Conservation (phyloP, 108 stramenopile genomes). For the Nitzschia sp. region DNA sequence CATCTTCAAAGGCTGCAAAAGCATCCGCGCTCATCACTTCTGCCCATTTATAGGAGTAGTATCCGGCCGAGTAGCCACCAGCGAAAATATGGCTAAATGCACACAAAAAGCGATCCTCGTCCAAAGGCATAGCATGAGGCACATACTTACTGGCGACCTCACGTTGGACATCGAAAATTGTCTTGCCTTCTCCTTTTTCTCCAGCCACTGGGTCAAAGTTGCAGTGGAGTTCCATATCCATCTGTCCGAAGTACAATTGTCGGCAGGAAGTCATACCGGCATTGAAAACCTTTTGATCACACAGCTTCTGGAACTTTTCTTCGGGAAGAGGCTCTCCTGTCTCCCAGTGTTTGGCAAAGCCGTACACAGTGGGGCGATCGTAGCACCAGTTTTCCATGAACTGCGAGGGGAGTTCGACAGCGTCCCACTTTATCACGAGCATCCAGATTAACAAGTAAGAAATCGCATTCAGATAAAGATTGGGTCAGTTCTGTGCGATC, state of each 20-base stretch:
- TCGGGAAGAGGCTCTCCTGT: conserved; percentile 95
- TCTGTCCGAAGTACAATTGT: conserved; percentile 94
- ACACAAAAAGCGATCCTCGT: conserved; percentile 97
- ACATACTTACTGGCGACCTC: conserved; percentile 87
- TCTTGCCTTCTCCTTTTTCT: conserved; percentile 51
- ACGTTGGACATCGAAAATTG: conserved; percentile 92
- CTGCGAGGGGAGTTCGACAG: conserved; percentile 97
- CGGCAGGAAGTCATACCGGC: conserved; percentile 94
- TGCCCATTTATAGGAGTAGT: conserved; percentile 98
- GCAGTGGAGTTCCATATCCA: conserved; percentile 95
- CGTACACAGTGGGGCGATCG: conserved; percentile 87
- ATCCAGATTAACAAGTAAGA: no score
- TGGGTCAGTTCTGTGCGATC: no score
- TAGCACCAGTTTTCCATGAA: conserved; percentile 99
- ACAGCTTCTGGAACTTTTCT: conserved; percentile 95
- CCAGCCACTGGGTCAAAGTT: conserved; percentile 74
- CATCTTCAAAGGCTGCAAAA: conserved; percentile 98
- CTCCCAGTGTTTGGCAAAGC: conserved; percentile 97
- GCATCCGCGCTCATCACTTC: conserved; percentile 98
- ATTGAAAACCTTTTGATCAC: conserved; percentile 87
- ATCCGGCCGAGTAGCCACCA: conserved; percentile 95
- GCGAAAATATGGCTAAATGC: conserved; percentile 97
- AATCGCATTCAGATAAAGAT: no score
- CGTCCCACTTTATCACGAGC: conserved; percentile 99
- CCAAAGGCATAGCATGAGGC: conserved; percentile 82